Evolutionary conservation across 345 rosid species (phyloP).

Genomic region (Litchi chinensis): DNA sequence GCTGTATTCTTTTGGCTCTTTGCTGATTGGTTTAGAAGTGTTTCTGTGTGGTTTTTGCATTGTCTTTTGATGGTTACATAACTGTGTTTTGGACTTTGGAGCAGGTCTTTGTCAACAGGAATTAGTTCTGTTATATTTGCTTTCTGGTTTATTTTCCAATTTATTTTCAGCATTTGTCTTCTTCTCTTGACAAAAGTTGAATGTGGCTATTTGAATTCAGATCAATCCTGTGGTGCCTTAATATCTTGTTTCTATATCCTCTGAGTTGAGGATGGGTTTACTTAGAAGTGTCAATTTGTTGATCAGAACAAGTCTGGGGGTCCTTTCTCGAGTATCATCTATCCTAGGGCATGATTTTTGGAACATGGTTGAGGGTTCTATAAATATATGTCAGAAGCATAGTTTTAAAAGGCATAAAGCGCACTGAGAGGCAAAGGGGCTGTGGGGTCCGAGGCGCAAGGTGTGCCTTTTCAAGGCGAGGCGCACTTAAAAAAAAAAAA

Average conservation of each 20-base stretch:
- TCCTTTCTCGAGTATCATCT: not conserved
- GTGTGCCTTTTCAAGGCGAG: too few relatives aligned
- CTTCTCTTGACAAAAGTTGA: not conserved
- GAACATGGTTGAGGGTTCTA: conserved; percentile 2
- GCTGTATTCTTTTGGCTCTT: not conserved
- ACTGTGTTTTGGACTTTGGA: not conserved
- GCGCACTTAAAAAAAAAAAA: too few relatives aligned
- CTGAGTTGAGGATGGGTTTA: not conserved
- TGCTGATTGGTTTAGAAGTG: not conserved
- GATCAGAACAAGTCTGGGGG: not conserved
- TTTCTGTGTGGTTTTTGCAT: conserved; percentile 5
- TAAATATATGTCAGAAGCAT: not conserved
- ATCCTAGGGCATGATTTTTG: not conserved
- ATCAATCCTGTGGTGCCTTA: not conserved
- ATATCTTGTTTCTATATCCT: not conserved
- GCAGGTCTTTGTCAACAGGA: not conserved
- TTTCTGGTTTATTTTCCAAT: not conserved
- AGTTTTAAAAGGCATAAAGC: too few relatives aligned
- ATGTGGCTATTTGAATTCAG: not conserved
- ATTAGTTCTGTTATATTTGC: not conserved
- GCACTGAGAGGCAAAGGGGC: too few relatives aligned
- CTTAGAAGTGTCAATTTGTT: not conserved
- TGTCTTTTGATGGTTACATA: not conserved
- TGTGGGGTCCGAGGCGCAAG: too few relatives aligned
- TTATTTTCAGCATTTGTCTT: not conserved